phyloP scores from a whole-genome alignment of 768 basidiomycete species.

The Sutorius australiensis region DNA sequence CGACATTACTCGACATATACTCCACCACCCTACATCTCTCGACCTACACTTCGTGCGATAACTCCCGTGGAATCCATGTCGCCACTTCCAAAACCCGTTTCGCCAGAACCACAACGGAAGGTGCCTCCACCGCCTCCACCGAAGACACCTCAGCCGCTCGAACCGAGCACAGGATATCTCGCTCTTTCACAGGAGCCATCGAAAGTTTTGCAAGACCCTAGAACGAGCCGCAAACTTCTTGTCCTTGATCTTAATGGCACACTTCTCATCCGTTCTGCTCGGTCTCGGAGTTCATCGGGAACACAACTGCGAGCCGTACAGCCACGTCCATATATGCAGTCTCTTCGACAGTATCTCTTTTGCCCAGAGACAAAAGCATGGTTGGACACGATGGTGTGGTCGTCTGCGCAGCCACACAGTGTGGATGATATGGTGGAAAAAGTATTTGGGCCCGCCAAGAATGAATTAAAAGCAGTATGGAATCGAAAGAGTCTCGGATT shows the following conservation, averaged over 20 bases:
- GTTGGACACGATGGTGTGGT: constrained; percentile 89
- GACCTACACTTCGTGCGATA: constrained; percentile 7
- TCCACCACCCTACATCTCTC: constrained; percentile 5
- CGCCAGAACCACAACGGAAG: background rate
- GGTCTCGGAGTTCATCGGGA: constrained; percentile 15
- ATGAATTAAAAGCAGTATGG: constrained; percentile 63
- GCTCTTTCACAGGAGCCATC: constrained; percentile 31
- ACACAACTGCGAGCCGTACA: constrained; percentile 39
- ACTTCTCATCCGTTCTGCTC: constrained; percentile 54
- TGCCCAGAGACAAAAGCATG: constrained; percentile 54
- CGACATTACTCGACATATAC: constrained; percentile 11
- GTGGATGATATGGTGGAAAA: constrained; percentile 70
- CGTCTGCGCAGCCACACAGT: constrained; percentile 78
- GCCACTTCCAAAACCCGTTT: background rate
- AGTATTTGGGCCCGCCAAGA: constrained; percentile 46
- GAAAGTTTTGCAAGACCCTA: constrained; percentile 20
- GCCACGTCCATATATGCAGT: constrained; percentile 61
- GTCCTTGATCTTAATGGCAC: constrained; percentile 69
- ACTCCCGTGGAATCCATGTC: constrained; percentile 2
- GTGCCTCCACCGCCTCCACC: background rate
- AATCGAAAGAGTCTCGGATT: constrained; percentile 76
- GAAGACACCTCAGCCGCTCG: background rate
- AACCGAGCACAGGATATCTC: constrained; percentile 38
- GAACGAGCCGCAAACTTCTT: constrained; percentile 54
- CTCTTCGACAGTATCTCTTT: constrained; percentile 64